These are phyloP conservation scores for Daldinia grandis DNA, from an alignment of 495 filamentous ascomycete species.

Conservation along the genomic window DNA sequence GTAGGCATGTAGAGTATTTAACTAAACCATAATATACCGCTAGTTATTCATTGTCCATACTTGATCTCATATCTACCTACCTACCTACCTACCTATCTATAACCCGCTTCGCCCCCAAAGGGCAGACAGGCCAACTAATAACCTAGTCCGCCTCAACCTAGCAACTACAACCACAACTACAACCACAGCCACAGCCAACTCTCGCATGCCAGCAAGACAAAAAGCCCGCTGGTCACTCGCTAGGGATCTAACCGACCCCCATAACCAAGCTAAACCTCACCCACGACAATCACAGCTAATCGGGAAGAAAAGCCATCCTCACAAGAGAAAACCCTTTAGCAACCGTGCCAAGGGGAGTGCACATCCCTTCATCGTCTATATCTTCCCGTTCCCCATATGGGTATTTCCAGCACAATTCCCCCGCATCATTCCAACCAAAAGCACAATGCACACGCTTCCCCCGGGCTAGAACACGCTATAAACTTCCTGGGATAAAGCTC, in stretches of 20 bases:
- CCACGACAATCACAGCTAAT: background rate
- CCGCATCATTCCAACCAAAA: background rate
- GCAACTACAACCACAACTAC: background rate
- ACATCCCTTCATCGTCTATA: background rate
- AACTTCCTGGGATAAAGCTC: background rate
- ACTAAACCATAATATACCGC: background rate
- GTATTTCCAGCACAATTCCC: constrained; percentile 28
- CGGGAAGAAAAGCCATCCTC: background rate
- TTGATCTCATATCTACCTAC: background rate
- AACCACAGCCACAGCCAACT: background rate
- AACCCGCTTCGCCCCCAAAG: background rate
- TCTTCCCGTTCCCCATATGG: constrained; percentile 13
- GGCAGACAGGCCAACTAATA: background rate
- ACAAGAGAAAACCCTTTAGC: background rate
- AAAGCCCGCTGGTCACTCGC: background rate
- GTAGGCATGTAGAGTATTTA: background rate
- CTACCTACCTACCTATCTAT: no score
- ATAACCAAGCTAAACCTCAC: background rate
- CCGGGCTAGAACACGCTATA: background rate
- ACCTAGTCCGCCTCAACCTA: no score
- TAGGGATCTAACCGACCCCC: background rate
- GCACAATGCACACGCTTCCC: background rate
- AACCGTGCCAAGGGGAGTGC: background rate
- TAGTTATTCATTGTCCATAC: background rate
- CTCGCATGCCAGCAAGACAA: background rate